phyloP scores from a whole-genome alignment of 306 rosid species.

The Trifolium subterraneum region DNA sequence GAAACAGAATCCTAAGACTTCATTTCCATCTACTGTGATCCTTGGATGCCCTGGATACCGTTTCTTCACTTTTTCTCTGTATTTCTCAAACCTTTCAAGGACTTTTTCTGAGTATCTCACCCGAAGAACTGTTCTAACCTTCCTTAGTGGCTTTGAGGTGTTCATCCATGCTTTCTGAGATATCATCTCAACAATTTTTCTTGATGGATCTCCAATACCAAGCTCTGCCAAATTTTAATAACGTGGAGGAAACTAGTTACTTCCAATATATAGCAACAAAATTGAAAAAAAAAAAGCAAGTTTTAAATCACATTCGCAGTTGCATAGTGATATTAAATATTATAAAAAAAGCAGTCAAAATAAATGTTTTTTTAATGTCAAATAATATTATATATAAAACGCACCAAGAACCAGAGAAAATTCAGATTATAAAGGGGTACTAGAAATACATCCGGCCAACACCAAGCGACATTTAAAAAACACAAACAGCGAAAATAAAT shows the following conservation, averaged over 20 bases:
- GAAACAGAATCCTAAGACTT: conserved; percentile 58
- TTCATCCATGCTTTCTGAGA: conserved; percentile 61
- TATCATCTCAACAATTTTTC: conserved; percentile 75
- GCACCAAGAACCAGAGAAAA: no score
- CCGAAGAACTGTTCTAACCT: conserved; percentile 55
- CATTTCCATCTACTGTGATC: conserved; percentile 73
- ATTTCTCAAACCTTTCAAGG: conserved; percentile 60
- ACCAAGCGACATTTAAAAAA: no score
- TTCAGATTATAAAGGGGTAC: no score
- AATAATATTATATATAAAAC: no score
- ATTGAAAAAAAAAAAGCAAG: no score
- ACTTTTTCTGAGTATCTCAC: conserved; percentile 58
- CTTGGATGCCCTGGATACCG: conserved; percentile 56
- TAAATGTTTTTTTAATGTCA: no score
- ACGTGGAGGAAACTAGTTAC: conserved; percentile 9
- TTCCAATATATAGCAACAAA: no score
- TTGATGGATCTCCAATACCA: conserved; percentile 61
- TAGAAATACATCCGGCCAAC: no score
- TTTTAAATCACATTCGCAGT: no score
- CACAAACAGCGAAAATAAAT: no score
- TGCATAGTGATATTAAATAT: no score
- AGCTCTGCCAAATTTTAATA: conserved; percentile 51
- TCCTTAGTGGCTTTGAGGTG: conserved; percentile 50
- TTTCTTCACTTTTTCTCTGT: conserved; percentile 72
- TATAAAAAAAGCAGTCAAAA: no score